phyloP scores from a whole-genome alignment of 1,284 basidiomycete genomes.

The Fistulinella cinereoalba region DNA sequence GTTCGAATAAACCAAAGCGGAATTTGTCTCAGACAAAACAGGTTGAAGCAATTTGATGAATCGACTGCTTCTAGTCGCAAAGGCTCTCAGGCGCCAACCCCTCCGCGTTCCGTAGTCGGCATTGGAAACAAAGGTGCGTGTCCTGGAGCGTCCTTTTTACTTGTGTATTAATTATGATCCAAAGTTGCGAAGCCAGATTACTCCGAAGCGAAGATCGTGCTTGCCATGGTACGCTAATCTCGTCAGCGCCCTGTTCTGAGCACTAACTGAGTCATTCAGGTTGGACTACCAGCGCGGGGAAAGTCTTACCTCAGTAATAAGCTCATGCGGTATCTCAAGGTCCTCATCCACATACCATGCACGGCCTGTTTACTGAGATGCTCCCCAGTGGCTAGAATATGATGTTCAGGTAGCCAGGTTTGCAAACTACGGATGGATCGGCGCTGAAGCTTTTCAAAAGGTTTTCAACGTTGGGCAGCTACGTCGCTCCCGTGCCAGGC shows the following conservation, averaged over 20 bases:
- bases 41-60: conserved; percentile 78
- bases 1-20: conserved; percentile 2
- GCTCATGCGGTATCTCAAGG: conserved; percentile 77
- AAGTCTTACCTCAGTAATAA: conserved; percentile 87
- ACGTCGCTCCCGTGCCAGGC: conserved; percentile 81
- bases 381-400: conserved; percentile 92
- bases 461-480: conserved; percentile 99
- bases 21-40: conserved; percentile 29
- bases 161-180: background rate
- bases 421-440: background rate
- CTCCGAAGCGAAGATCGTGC: conserved; percentile 96
- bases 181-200: conserved; percentile 95
- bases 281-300: conserved; percentile 79
- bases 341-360: conserved; percentile 30
- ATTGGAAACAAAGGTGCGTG: conserved; percentile 74
- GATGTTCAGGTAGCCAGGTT: conserved; percentile 73
- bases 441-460: conserved; percentile 37
- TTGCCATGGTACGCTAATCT: conserved; percentile 78
- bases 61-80: conserved; percentile 64
- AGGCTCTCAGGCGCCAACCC: conserved; percentile 67
- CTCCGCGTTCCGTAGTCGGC: conserved; percentile 74
- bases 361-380: conserved; percentile 10
- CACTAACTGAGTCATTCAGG: conserved; percentile 39
- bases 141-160: conserved; percentile 6
- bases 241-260: background rate